phyloP scores from a whole-genome alignment of 1,284 basidiomycete genomes.

The Lentinus polychrous region DNA sequence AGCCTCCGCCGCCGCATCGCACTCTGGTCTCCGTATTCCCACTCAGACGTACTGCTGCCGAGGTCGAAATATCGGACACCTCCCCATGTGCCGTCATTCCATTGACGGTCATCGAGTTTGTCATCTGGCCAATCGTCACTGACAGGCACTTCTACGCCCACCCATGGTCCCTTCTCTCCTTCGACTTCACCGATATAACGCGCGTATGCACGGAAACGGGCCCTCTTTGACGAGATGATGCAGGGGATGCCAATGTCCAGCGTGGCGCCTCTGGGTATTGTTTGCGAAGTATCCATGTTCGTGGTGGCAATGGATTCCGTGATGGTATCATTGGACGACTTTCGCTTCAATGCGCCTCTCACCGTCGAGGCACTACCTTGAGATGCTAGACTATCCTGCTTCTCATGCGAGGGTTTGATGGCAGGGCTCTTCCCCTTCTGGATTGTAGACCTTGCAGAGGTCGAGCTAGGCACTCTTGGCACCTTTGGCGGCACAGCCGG shows the following conservation, averaged over 20 bases:
- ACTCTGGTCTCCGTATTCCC: conserved; percentile 47
- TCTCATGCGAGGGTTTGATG: conserved; percentile 22
- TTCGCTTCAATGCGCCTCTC: conserved; percentile 25
- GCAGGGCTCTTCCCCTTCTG: conserved; percentile 23
- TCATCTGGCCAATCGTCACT: conserved; percentile 49
- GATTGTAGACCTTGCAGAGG: background rate
- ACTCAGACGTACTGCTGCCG: conserved; percentile 41
- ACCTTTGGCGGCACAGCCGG: conserved; percentile 7
- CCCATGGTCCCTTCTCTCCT: conserved; percentile 80
- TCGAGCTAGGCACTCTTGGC: background rate
- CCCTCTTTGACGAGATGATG: conserved; percentile 78
- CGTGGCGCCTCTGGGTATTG: conserved; percentile 53
- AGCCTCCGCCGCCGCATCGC: conserved; percentile 42
- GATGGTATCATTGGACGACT: conserved; percentile 32
- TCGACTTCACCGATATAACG: conserved; percentile 83
- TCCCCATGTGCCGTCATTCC: conserved; percentile 79
- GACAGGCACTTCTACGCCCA: conserved; percentile 84
- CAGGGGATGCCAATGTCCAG: conserved; percentile 88
- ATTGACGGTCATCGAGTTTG: conserved; percentile 51
- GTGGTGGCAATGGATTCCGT: conserved; percentile 17
- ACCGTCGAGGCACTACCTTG: conserved; percentile 22
- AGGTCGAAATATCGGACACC: conserved; percentile 81
- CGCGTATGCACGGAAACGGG: conserved; percentile 81
- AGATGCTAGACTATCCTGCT: conserved; percentile 24
- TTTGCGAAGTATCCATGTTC: background rate